Percentiles rank a stretch among this genome's conserved stretches.
These are phyloP conservation scores for Mrakia frigida DNA, from an alignment of 768 basidiomycete genomes.

Conservation along the genomic window DNA sequence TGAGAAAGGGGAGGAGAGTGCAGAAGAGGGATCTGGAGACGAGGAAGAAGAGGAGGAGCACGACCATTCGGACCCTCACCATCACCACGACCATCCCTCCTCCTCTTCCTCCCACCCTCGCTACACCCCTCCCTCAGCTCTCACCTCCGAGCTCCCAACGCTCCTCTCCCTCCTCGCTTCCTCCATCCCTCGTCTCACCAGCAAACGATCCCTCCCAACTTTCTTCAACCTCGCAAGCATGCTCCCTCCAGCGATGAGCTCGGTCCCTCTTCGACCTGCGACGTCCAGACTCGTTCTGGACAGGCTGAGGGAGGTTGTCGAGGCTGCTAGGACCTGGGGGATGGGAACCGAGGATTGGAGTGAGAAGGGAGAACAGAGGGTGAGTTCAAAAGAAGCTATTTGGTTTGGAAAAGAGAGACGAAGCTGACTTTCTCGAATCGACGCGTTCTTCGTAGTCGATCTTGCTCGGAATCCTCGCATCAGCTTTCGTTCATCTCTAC, in stretches of 20 bases:
- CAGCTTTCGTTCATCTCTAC: conserved; percentile 2
- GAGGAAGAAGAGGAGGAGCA: neutral
- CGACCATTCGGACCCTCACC: conserved; percentile 8
- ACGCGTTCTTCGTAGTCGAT: neutral
- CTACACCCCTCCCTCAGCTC: neutral
- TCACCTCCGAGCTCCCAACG: conserved; percentile 7
- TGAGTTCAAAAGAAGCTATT: neutral
- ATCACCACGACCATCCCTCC: neutral
- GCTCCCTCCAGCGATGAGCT: conserved; percentile 8
- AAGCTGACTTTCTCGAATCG: neutral
- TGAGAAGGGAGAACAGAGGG: conserved; percentile 24
- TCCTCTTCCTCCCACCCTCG: neutral
- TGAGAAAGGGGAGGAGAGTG: neutral
- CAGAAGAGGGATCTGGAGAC: neutral
- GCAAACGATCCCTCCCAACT: conserved; percentile 12
- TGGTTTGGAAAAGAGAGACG: no score
- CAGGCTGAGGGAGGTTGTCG: conserved; percentile 4
- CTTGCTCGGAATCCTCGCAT: conserved; percentile 11
- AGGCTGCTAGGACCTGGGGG: conserved; percentile 5
- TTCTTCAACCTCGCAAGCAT: conserved; percentile 14
- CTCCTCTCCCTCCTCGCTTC: conserved; percentile 14
- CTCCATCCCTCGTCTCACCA: conserved; percentile 16
- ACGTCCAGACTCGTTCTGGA: neutral
- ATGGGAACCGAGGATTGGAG: conserved; percentile 15
- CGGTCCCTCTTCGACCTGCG: neutral